phyloP scores from a whole-genome alignment of 768 basidiomycete genomes.

The Phlebiopsis gigantea region DNA sequence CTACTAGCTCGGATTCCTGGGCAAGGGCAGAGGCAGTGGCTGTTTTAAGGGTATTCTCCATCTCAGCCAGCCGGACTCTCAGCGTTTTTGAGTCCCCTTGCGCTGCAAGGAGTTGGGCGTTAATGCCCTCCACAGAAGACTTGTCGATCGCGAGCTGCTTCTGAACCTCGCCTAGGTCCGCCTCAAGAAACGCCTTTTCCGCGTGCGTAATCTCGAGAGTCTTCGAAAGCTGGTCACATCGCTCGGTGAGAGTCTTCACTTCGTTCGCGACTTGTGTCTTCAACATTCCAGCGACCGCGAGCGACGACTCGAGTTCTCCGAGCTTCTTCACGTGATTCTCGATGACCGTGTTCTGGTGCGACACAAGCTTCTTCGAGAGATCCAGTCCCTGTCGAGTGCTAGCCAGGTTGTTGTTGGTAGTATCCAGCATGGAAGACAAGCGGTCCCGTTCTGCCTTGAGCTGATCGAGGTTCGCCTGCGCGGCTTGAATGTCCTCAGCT shows the following conservation, averaged over 20 bases:
- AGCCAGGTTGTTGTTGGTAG: background rate
- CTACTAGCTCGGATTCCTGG: no score
- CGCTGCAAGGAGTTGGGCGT: no score
- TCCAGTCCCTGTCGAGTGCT: background rate
- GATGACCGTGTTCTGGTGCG: background rate
- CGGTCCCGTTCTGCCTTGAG: background rate
- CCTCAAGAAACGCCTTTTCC: background rate
- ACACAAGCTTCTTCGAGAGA: background rate
- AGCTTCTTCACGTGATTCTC: background rate
- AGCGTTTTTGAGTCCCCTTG: no score
- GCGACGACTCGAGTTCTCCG: background rate
- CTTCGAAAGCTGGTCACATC: background rate
- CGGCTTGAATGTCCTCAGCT: background rate
- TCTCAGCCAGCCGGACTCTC: no score
- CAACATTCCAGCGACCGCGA: background rate
- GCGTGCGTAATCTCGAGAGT: background rate
- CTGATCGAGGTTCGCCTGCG: background rate
- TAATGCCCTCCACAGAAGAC: no score
- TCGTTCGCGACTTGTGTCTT: background rate
- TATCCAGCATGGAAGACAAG: background rate
- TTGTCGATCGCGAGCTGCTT: background rate
- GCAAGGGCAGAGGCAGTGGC: no score
- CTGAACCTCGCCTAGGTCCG: background rate
- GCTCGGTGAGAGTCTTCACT: background rate
- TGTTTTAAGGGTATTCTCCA: no score